Evolutionary conservation across 768 basidiomycete genomes (phyloP), one percentile per base, ranked within the genome.

Genomic region (Phanerochaete sordida): DNA sequence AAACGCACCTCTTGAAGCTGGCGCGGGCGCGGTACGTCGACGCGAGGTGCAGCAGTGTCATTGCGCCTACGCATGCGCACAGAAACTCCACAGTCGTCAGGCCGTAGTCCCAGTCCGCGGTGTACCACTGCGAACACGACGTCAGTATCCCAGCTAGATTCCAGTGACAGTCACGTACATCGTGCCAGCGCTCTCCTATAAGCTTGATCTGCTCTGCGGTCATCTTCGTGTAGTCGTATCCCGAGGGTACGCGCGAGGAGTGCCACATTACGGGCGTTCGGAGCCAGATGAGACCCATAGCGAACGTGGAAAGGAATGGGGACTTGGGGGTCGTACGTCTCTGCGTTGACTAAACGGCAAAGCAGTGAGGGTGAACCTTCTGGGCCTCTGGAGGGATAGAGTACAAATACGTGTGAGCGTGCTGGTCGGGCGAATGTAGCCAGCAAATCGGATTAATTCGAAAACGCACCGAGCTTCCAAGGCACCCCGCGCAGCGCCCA

Each of bases 51-150:
- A 24, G 16, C 26, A 30, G 11, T 19, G 33, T 15, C 59, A 35
- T 39, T 31, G 37, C 13, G 33, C 21, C 58, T 31, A 73, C 71
- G 13, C 60, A 66, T 27, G 66, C 67, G 54, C 71, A 72, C 61
- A 74, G 70, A 49, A 73, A 72, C 48, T 66, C 66, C 30, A 72
- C 56, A 3, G 69, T 72, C 19, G 72, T 66, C 30, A 64, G 64
- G 0, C 57, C 72, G 48, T 73, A 74, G 57, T 73, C 72, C 71
- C 68, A 70, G 60, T 74, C 73, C 13, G 71, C 70, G 1, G 56
- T 54, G 51, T 70, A 72, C 70, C 70, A 71, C 71, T 72, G n/a
- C 16, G 43, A 30, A 13, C 19, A 46, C 3, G n/a, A 3, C 21
- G 12, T 48, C 15, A 39, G 28, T 23, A 24, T 3, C 28, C 23